Evolutionary conservation across 192 early-diverging fungal species (phyloP).

Genomic region (Pilaira anomala): DNA sequence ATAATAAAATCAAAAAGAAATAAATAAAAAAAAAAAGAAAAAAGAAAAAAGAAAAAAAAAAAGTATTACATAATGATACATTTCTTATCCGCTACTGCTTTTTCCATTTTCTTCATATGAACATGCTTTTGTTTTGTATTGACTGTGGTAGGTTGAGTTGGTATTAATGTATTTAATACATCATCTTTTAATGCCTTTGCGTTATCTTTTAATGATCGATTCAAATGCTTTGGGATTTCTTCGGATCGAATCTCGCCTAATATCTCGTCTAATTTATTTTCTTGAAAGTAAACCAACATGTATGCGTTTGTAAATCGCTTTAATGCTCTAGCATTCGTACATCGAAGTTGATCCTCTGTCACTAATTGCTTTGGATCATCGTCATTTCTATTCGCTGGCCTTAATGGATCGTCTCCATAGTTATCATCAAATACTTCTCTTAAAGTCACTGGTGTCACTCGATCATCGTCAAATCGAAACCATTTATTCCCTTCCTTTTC

Average conservation of each 20-base stretch:
- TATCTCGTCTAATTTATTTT: constrained; percentile 67
- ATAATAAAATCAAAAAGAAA: neutral
- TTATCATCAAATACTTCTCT: constrained; percentile 93
- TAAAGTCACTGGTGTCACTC: constrained; percentile 76
- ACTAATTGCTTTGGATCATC: no score
- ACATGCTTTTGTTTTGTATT: constrained; percentile 4
- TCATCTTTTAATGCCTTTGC: constrained; percentile 12
- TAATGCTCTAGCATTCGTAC: constrained; percentile 43
- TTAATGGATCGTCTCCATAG: constrained; percentile 75
- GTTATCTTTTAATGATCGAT: constrained; percentile 16
- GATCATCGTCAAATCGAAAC: constrained; percentile 96
- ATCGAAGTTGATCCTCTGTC: no score
- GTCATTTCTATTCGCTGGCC: constrained; percentile 2
- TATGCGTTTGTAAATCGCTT: constrained; percentile 97
- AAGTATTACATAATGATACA: constrained; percentile 12
- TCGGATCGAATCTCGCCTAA: constrained; percentile 57
- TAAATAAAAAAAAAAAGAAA: neutral
- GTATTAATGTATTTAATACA: constrained; percentile 5
- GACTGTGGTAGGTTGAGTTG: neutral
- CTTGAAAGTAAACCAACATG: constrained; percentile 97
- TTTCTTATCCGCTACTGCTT: constrained; percentile 4
- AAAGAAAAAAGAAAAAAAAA: no score
- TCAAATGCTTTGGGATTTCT: constrained; percentile 84
- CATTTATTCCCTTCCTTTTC: constrained; percentile 75
- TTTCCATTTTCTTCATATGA: constrained; percentile 7